Conservation (phyloP, 164 flowering plant species). For the Saururus chinensis region DNA sequence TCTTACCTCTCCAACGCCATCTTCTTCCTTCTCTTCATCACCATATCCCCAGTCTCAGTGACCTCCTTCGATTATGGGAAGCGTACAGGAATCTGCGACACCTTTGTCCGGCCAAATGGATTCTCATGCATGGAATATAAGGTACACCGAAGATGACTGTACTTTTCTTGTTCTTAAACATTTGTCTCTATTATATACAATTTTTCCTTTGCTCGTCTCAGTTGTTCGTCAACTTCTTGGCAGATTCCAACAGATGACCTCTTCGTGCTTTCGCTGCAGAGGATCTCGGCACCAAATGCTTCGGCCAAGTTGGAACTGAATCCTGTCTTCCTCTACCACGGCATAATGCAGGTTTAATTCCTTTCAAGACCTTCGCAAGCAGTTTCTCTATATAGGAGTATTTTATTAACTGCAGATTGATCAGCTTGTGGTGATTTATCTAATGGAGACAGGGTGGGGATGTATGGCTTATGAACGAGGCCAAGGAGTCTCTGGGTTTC, state of each 20-base stretch:
- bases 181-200: no score
- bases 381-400: background rate
- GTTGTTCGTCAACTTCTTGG: background rate
- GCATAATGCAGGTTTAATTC: slow-evolving; percentile 8
- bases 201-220: no score
- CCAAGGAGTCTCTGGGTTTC: slow-evolving; percentile 5
- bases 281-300: background rate
- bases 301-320: background rate
- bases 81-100: slow-evolving; percentile 2
- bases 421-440: background rate
- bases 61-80: background rate
- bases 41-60: background rate
- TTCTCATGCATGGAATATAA: background rate
- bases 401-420: background rate
- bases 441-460: slow-evolving; percentile 6
- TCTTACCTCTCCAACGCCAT: no score
- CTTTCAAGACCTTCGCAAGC: background rate
- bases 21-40: background rate
- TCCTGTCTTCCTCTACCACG: slow-evolving; percentile 11
- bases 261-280: slow-evolving; percentile 5
- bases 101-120: slow-evolving; percentile 1
- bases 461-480: slow-evolving; percentile 6
- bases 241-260: slow-evolving; percentile 6
- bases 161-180: no score
- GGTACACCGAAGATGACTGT: no score